Evolutionary conservation across 208 protist species (phyloP), one percentile per base, ranked within the genome.

Genomic region (Crithidia bombi): DNA sequence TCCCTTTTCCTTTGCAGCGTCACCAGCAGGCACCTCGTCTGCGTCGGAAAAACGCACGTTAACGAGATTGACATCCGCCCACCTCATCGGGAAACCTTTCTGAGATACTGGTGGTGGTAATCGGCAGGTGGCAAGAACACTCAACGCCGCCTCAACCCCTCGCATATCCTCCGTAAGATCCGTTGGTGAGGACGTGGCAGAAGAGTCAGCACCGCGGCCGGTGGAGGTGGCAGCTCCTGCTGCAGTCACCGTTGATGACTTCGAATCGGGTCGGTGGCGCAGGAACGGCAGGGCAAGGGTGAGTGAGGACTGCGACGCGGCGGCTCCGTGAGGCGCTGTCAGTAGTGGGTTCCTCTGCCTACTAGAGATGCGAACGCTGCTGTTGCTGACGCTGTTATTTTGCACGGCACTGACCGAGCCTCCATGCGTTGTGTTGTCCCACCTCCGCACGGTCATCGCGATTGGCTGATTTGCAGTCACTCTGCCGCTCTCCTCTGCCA

Each of bases 51-150:
- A 47, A 10, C 41, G 25, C 39, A 64, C 38, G 32, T 72, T 65
- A 0, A 75, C 61, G 21, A 71, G 64, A 46, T 79, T 82, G 12
- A 82, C 71, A 33, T 82, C 57, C 15, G 72, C 55, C 77, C 77
- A 82, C 12, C 7, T 19, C 7, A 14, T 12, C 1, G 49, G 35
- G n/a, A 68, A 56, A 1, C 73, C 68, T 33, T 59, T 74, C 28
- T 28, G 21, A 2, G 59, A 65, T 5, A 77, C 62, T 9, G n/a
- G 14, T 3, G 43, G 15, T 17, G 21, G 49, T 54, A 38, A 43
- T 10, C 64, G 71, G 26, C 49, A 52, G 5, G 12, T 12, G 7
- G 57, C 36, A 11, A 77, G 64, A 1, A 66, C 64, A 9, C n/a
- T 25, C 30, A 71, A 28, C 1, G 71, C 64, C 0, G 63, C 71